A percentile compares a stretch with the other conserved stretches of the same genome.
phyloP scores from a whole-genome alignment of 345 rosid genomes.

The Citrus mangshanensis region DNA sequence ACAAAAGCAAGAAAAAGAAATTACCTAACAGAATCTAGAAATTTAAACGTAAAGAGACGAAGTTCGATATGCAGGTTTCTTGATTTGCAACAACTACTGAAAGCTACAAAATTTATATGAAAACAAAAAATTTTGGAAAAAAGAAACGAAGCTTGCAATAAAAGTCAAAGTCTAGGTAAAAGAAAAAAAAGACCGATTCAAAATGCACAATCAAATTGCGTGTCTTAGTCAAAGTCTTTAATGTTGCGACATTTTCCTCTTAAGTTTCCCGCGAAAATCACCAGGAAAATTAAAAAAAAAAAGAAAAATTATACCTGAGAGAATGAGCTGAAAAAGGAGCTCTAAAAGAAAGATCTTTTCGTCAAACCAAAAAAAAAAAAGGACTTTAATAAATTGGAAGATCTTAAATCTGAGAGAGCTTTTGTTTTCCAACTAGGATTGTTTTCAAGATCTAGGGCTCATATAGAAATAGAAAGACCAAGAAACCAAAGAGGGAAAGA shows the following conservation, averaged over 20 bases:
- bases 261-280: conserved; percentile 8
- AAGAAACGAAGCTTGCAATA: neutral
- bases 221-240: neutral
- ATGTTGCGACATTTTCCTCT: neutral
- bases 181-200: neutral
- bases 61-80: neutral
- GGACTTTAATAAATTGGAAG: neutral
- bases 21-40: neutral
- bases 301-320: neutral
- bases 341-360: neutral
- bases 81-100: conserved; percentile 23
- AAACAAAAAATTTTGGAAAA: neutral
- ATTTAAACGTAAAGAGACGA: neutral
- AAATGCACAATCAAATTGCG: neutral
- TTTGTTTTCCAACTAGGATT: neutral
- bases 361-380: neutral
- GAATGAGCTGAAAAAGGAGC: neutral
- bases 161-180: conserved; percentile 14
- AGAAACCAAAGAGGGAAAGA: neutral
- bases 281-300: neutral
- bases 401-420: conserved; percentile 11
- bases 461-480: neutral
- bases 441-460: conserved; percentile 31
- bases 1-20: neutral
- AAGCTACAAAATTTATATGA: conserved; percentile 11